phyloP scores from a whole-genome alignment of 2,329 filamentous ascomycete species.

The Penicillium carneum region DNA sequence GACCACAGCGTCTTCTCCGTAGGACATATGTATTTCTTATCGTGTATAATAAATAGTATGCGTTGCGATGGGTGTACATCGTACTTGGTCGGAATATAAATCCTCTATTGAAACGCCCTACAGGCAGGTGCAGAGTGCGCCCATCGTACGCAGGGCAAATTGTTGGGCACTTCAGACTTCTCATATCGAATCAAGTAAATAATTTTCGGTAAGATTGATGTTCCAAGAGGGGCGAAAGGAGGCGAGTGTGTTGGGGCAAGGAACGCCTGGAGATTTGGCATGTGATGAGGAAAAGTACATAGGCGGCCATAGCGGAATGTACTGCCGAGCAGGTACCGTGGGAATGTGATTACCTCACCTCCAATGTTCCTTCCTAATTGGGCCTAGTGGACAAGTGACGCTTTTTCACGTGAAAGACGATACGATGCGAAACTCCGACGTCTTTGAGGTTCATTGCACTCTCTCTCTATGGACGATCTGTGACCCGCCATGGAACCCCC shows the following conservation, averaged over 20 bases:
- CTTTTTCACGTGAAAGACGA: conserved; percentile 23
- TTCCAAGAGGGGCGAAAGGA: not conserved
- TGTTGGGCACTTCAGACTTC: not conserved
- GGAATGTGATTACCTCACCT: conserved; percentile 17
- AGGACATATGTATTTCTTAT: not conserved
- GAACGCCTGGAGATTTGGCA: conserved; percentile 11
- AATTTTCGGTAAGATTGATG: conserved; percentile 13
- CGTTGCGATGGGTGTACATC: not conserved
- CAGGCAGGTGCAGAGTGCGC: not conserved
- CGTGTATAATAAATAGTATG: not conserved
- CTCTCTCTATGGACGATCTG: conserved; percentile 12
- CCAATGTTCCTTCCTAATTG: conserved; percentile 5
- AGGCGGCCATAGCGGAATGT: not conserved
- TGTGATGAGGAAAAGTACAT: conserved; percentile 17
- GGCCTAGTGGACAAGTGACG: conserved; percentile 10
- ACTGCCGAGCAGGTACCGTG: conserved; percentile 1
- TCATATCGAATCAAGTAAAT: not conserved
- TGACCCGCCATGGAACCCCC: conserved; percentile 24
- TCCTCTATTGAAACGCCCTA: not conserved
- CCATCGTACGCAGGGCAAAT: not conserved
- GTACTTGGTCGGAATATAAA: not conserved
- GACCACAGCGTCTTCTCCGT: not conserved
- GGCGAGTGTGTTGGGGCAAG: conserved; percentile 6
- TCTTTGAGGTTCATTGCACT: conserved; percentile 1
- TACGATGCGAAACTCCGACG: conserved; percentile 16